Percentiles rank a stretch among this genome's conserved stretches.
Evolutionary conservation across 1,284 basidiomycete species (phyloP).

Genomic region (Papiliotrema fonsecae): DNA sequence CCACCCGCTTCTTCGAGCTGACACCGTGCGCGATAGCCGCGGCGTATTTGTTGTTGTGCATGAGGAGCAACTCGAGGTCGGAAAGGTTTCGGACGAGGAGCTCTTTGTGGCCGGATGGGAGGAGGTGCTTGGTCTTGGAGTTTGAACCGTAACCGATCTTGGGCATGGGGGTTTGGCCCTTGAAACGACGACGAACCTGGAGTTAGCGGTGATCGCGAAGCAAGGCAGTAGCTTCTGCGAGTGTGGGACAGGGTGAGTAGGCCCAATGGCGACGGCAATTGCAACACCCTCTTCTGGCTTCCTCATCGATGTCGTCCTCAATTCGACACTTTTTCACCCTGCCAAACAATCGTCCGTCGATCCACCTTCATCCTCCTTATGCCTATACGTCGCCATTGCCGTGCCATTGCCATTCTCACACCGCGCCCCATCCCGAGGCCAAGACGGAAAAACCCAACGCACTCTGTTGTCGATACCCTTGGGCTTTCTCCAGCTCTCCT

Average conservation of each 20-base stretch:
- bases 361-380: too few species aligned
- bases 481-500: conserved; percentile 96
- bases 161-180: conserved; percentile 91
- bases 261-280: too few species aligned
- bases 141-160: conserved; percentile 61
- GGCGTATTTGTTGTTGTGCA: conserved; percentile 97
- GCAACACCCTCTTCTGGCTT: not conserved
- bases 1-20: conserved; percentile 90
- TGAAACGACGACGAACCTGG: conserved; percentile 76
- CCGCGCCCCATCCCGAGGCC: not conserved
- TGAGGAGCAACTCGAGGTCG: conserved; percentile 87
- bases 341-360: too few species aligned
- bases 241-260: too few species aligned
- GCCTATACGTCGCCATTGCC: too few species aligned
- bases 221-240: not conserved
- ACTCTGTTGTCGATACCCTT: conserved; percentile 91
- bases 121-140: conserved; percentile 79
- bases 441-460: conserved; percentile 13
- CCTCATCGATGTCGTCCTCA: not conserved
- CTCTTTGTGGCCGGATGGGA: conserved; percentile 91
- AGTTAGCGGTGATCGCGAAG: not conserved
- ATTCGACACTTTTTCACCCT: not conserved
- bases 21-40: conserved; percentile 98
- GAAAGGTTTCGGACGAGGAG: conserved; percentile 86
- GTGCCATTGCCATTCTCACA: too few species aligned